phyloP scores from a whole-genome alignment of 768 basidiomycete species.

The Hortiboletus flavorubellus region DNA sequence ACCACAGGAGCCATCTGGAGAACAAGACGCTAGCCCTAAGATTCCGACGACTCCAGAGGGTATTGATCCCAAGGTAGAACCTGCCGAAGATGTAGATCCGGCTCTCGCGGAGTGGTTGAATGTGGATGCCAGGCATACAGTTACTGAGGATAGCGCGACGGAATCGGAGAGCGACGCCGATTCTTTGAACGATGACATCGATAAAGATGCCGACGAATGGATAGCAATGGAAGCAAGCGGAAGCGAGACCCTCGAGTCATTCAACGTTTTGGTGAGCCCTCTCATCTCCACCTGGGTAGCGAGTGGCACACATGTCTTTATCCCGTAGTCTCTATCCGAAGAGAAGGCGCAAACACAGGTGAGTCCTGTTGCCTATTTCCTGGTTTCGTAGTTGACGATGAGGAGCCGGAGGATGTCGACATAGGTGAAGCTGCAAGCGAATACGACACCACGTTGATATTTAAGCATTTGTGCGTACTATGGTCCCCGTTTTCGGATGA shows the following conservation, averaged over 20 bases:
- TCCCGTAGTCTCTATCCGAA: conserved; percentile 11
- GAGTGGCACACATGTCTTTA: background rate
- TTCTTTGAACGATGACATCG: conserved; percentile 62
- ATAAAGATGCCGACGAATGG: conserved; percentile 41
- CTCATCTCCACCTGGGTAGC: no score
- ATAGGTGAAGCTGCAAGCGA: conserved; percentile 81
- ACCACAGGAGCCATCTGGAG: conserved; percentile 9
- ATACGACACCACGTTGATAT: conserved; percentile 77
- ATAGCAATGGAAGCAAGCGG: conserved; percentile 21
- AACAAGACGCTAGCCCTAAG: conserved; percentile 13
- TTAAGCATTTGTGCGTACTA: conserved; percentile 70
- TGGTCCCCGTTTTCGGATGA: background rate
- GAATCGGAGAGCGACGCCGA: conserved; percentile 66
- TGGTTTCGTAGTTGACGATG: background rate
- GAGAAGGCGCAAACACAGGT: conserved; percentile 9
- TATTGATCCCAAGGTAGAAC: conserved; percentile 22
- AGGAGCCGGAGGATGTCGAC: conserved; percentile 34
- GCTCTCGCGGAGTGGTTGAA: conserved; percentile 60
- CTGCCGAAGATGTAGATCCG: conserved; percentile 42
- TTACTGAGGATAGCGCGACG: conserved; percentile 35
- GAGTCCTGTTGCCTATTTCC: background rate
- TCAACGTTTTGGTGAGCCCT: conserved; percentile 8
- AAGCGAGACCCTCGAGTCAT: conserved; percentile 23
- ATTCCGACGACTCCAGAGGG: background rate
- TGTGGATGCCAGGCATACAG: conserved; percentile 38